Conservation (phyloP, 306 rosid genomes). For the Lathyrus tuberosus region DNA sequence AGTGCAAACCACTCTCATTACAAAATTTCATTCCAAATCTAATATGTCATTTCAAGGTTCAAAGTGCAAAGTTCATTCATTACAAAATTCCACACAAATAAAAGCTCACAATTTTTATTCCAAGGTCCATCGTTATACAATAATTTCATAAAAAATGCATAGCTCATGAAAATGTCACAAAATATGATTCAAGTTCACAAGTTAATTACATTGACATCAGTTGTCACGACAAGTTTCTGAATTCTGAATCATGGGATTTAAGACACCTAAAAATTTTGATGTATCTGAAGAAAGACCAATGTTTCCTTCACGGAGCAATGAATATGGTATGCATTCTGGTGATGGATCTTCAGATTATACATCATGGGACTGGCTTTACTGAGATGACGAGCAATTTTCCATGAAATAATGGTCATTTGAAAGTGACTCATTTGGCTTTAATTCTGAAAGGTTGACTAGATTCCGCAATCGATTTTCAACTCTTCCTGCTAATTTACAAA, state of each 20-base stretch:
- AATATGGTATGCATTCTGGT: constrained; percentile 55
- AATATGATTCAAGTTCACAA: no score
- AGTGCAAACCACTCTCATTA: no score
- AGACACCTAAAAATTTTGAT: constrained; percentile 58
- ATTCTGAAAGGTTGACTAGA: constrained; percentile 61
- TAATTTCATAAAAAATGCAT: no score
- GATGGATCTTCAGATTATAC: constrained; percentile 83
- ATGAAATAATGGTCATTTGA: constrained; percentile 88
- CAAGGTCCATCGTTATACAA: no score
- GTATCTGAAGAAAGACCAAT: constrained; percentile 67
- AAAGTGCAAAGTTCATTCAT: no score
- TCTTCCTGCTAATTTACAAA: constrained; percentile 64
- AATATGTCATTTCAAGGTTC: no score
- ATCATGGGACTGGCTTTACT: constrained; percentile 79
- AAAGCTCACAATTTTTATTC: no score
- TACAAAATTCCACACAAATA: no score
- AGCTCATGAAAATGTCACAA: no score
- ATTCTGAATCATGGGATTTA: constrained; percentile 62
- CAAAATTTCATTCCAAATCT: no score
- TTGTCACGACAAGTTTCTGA: constrained; percentile 60
- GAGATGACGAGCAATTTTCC: constrained; percentile 69
- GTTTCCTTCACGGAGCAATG: constrained; percentile 66
- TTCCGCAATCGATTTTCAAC: constrained; percentile 60
- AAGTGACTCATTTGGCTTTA: constrained; percentile 72
- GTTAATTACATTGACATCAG: constrained; percentile 42